Conservation (phyloP, 768 basidiomycete genomes). For the Psilocybe azurescens region DNA sequence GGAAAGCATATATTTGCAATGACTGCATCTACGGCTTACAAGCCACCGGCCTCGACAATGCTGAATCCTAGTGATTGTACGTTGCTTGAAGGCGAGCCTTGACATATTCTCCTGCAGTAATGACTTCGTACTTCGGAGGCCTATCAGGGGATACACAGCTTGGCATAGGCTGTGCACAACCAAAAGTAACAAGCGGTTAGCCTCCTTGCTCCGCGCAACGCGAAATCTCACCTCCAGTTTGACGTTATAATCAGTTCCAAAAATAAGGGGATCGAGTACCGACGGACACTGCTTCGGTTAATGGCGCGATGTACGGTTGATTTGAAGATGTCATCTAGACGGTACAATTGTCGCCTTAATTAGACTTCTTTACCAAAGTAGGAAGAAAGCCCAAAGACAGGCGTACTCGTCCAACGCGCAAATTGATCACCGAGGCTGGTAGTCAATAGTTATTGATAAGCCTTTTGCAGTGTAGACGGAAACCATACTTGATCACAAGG, state of each 20-base stretch:
- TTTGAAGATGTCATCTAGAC: constrained; percentile 86
- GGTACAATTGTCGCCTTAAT: not conserved
- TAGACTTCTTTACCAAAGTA: not conserved
- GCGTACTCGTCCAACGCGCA: constrained; percentile 85
- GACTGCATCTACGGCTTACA: too few species aligned
- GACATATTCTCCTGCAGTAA: constrained; percentile 87
- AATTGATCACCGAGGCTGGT: constrained; percentile 84
- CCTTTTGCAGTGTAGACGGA: not conserved
- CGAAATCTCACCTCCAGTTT: constrained; percentile 63
- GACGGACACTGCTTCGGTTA: constrained; percentile 68
- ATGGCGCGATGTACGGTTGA: constrained; percentile 89
- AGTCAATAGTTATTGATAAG: not conserved
- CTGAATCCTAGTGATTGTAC: constrained; percentile 44
- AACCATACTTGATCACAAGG: constrained; percentile 80
- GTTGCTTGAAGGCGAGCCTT: constrained; percentile 73
- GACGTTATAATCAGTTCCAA: constrained; percentile 89
- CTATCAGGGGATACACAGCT: constrained; percentile 50
- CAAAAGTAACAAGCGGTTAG: not conserved
- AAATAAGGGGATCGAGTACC: constrained; percentile 90
- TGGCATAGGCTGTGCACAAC: constrained; percentile 47
- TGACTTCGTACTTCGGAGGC: constrained; percentile 67
- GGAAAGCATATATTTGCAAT: too few species aligned
- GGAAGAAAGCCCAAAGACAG: constrained; percentile 1
- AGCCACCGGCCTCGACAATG: too few species aligned
- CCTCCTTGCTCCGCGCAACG: not conserved